Conservation (phyloP, 1,139 yeast species). For the Lodderomyces theae region DNA sequence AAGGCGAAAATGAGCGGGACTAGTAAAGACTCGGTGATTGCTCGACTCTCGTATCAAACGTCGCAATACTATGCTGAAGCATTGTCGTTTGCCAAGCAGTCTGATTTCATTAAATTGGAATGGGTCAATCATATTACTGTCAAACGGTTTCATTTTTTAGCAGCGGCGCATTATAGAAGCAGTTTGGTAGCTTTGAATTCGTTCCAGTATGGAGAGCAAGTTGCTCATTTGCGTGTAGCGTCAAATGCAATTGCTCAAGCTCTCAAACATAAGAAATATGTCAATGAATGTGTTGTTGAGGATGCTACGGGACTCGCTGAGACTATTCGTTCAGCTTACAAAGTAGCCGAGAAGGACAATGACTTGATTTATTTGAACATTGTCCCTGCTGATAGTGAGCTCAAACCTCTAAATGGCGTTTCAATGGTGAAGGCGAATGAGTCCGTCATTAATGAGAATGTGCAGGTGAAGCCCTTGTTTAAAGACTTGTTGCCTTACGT, state of each 20-base stretch:
- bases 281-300: conserved; percentile 38
- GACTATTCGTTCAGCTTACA: conserved; percentile 45
- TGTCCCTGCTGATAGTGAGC: conserved; percentile 49
- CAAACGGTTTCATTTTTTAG: conserved; percentile 61
- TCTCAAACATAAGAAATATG: conserved; percentile 39
- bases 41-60: conserved; percentile 64
- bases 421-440: conserved; percentile 54
- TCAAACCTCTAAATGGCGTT: conserved; percentile 48
- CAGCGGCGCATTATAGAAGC: conserved; percentile 66
- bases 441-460: conserved; percentile 19
- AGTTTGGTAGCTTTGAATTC: conserved; percentile 49
- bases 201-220: conserved; percentile 67
- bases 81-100: conserved; percentile 39
- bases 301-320: conserved; percentile 48
- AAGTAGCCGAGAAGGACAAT: conserved; percentile 70
- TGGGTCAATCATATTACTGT: conserved; percentile 63
- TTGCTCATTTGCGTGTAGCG: conserved; percentile 53
- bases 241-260: conserved; percentile 32
- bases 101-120: conserved; percentile 55
- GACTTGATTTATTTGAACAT: conserved; percentile 70
- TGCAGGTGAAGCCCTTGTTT: conserved; percentile 19
- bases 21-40: conserved; percentile 58
- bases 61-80: conserved; percentile 56
- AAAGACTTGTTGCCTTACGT: conserved; percentile 61
- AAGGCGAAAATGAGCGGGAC: conserved; percentile 55